Conservation (phyloP, 176 grass and related monocot species). For the Aegilops longissima region DNA sequence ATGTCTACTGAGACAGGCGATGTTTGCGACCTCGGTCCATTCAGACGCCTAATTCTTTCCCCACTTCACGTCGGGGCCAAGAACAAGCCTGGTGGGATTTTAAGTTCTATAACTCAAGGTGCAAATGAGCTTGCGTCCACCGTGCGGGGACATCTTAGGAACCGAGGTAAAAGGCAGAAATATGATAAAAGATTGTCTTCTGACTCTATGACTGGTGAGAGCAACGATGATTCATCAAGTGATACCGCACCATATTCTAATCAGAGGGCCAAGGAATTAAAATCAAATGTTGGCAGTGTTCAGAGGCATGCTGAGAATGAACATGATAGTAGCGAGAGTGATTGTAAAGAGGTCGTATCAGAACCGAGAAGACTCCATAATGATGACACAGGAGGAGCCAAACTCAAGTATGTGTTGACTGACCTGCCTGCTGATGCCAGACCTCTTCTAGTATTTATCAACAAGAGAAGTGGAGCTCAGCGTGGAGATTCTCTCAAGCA, state of each 20-base stretch:
- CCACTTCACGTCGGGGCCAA: constrained; percentile 53
- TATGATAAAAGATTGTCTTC: constrained; percentile 29
- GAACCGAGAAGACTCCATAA: background rate
- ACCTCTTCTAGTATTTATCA: constrained; percentile 80
- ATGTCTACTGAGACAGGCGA: constrained; percentile 59
- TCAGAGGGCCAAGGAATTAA: constrained; percentile 21
- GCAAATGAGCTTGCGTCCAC: constrained; percentile 76
- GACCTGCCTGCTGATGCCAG: constrained; percentile 69
- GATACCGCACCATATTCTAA: constrained; percentile 30
- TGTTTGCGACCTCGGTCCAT: constrained; percentile 68
- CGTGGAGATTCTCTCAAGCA: constrained; percentile 60
- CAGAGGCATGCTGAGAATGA: constrained; percentile 35
- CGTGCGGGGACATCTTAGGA: constrained; percentile 56
- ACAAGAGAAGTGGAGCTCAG: constrained; percentile 83
- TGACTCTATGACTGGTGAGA: constrained; percentile 38
- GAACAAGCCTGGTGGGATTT: constrained; percentile 42
- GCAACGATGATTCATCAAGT: constrained; percentile 43
- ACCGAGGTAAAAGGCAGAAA: constrained; percentile 48
- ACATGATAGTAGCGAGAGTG: constrained; percentile 41
- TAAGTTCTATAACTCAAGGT: constrained; percentile 74
- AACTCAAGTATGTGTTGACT: constrained; percentile 51
- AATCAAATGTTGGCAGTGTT: constrained; percentile 26
- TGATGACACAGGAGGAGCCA: constrained; percentile 31
- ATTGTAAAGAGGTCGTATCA: constrained; percentile 24
- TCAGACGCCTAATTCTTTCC: constrained; percentile 61